phyloP scores from a whole-genome alignment of 345 rosid genomes.

The Corchorus capsularis region DNA sequence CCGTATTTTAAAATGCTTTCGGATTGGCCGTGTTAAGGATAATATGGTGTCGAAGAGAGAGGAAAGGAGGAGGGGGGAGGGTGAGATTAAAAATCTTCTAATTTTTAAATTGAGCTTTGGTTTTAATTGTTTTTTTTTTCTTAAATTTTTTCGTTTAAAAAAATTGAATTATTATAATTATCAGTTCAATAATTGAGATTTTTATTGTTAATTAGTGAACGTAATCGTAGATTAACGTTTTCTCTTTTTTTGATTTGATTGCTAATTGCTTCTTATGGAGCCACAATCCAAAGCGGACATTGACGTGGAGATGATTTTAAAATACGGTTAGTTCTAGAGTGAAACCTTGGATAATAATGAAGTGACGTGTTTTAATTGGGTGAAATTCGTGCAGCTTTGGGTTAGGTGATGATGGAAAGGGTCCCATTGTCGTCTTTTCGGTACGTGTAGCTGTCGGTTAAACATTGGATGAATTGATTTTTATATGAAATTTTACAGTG shows the following conservation, averaged over 20 bases:
- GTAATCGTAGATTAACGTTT: constrained; percentile 13
- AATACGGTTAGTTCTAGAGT: background rate
- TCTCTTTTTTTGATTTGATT: constrained; percentile 7
- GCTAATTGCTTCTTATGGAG: background rate
- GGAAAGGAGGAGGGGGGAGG: background rate
- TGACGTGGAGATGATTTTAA: background rate
- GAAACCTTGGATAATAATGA: background rate
- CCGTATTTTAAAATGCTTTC: constrained; percentile 33
- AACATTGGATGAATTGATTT: background rate
- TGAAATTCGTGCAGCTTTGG: no score
- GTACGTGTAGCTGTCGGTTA: background rate
- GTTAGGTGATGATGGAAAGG: background rate
- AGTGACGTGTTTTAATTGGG: background rate
- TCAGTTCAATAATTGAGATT: constrained; percentile 4
- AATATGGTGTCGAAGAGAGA: constrained; percentile 22
- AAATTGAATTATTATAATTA: background rate
- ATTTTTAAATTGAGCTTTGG: background rate
- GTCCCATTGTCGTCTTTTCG: background rate
- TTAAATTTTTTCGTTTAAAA: background rate
- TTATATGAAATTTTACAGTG: no score
- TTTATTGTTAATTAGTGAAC: background rate
- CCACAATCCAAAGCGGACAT: background rate
- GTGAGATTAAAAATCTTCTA: background rate
- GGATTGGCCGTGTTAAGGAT: constrained; percentile 29
- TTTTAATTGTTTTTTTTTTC: background rate